These are phyloP conservation scores for Areca catechu DNA, from an alignment of 176 grass and related monocot genomes.

Conservation along the genomic window DNA sequence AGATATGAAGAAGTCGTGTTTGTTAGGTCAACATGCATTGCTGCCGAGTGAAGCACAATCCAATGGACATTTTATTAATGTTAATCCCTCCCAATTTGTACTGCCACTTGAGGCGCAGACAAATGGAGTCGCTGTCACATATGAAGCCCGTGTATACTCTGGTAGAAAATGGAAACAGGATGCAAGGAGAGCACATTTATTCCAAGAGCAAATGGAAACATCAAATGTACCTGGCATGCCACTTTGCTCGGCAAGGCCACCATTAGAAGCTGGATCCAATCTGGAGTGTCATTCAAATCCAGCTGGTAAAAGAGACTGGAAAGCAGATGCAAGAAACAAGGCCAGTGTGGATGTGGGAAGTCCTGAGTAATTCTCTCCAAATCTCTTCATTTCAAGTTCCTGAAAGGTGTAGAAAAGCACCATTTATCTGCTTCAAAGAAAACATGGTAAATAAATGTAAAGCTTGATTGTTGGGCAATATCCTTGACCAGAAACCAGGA, in stretches of 20 bases:
- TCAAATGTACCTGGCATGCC: neutral
- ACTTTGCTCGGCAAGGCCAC: neutral
- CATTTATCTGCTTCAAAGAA: too few relatives aligned
- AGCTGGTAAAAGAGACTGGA: slow-evolving; percentile 5
- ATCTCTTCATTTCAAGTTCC: too few relatives aligned
- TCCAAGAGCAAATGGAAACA: neutral
- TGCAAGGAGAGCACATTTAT: slow-evolving; percentile 5
- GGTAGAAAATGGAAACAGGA: slow-evolving; percentile 22
- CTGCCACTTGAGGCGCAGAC: too few relatives aligned
- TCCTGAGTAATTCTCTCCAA: too few relatives aligned
- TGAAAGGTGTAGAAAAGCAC: too few relatives aligned
- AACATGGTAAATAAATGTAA: too few relatives aligned
- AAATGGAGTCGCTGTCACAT: neutral
- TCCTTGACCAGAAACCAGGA: too few relatives aligned
- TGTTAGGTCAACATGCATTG: neutral
- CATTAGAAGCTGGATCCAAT: neutral
- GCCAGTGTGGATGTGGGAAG: too few relatives aligned
- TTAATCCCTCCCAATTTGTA: too few relatives aligned
- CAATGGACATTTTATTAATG: too few relatives aligned
- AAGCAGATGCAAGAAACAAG: slow-evolving; percentile 14
- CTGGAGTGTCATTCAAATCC: neutral
- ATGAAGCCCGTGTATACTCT: neutral
- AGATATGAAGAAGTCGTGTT: neutral
- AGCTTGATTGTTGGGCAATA: too few relatives aligned
- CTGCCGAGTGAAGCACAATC: neutral